A percentile compares a stretch with the other conserved stretches of the same genome.
These are phyloP conservation scores for Guyanaporus albipodus DNA, from an alignment of 768 basidiomycete species.

Conservation along the genomic window DNA sequence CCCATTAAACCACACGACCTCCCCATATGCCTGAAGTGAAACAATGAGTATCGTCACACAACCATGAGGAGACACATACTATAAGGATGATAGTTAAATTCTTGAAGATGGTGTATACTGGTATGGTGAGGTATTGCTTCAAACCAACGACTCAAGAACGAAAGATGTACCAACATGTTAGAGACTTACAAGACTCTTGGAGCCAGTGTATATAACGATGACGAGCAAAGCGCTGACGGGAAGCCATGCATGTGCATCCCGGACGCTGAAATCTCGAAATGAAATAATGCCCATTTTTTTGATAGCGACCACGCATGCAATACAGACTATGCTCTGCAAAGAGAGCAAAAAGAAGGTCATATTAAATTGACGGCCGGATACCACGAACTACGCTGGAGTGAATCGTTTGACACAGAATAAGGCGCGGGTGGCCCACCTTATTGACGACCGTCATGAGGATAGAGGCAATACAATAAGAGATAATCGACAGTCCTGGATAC, in stretches of 20 bases:
- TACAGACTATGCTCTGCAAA: slow-evolving; percentile 88
- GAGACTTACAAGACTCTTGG: slow-evolving; percentile 86
- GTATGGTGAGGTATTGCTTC: slow-evolving; percentile 96
- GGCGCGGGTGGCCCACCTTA: slow-evolving; percentile 54
- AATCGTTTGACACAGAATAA: not conserved
- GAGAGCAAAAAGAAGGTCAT: slow-evolving; percentile 96
- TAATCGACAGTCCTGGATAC: slow-evolving; percentile 68
- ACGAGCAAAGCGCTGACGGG: slow-evolving; percentile 92
- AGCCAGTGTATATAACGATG: slow-evolving; percentile 94
- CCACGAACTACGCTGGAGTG: slow-evolving; percentile 66
- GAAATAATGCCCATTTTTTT: slow-evolving; percentile 79
- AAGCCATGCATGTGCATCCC: slow-evolving; percentile 91
- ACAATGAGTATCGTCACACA: not conserved
- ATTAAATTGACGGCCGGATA: slow-evolving; percentile 87
- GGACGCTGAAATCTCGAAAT: slow-evolving; percentile 76
- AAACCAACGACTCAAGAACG: not conserved
- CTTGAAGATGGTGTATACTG: slow-evolving; percentile 99
- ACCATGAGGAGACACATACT: slow-evolving; percentile 42
- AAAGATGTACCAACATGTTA: not conserved
- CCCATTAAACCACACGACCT: slow-evolving; percentile 95
- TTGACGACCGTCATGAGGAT: slow-evolving; percentile 98
- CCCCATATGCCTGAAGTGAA: slow-evolving; percentile 80
- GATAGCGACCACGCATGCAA: slow-evolving; percentile 64
- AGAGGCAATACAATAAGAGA: slow-evolving; percentile 87
- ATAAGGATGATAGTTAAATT: slow-evolving; percentile 99